phyloP scores from a whole-genome alignment of 1,284 basidiomycete genomes.

The Heterobasidion parviporum region DNA sequence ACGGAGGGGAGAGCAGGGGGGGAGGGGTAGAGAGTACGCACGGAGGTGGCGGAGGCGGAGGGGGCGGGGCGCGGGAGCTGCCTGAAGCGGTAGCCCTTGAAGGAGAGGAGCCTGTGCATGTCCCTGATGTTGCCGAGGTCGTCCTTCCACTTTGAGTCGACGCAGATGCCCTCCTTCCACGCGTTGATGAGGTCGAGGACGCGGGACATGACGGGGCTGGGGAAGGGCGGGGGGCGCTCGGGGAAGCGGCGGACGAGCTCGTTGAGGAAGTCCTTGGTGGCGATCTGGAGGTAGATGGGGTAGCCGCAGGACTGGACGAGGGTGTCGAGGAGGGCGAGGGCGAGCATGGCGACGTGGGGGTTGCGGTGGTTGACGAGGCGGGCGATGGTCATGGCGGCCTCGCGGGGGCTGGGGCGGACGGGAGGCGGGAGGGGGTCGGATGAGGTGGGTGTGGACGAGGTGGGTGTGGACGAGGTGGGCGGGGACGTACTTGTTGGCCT shows the following conservation, averaged over 20 bases:
- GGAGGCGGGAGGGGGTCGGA: slow-evolving; percentile 3
- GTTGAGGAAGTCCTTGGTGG: slow-evolving; percentile 99
- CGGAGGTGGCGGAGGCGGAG: slow-evolving; percentile 37
- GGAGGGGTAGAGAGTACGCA: slow-evolving; percentile 22
- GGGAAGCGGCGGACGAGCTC: slow-evolving; percentile 97
- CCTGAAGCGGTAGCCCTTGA: slow-evolving; percentile 95
- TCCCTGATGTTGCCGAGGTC: slow-evolving; percentile 96
- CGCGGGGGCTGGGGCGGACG: slow-evolving; percentile 56
- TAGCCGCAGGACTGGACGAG: slow-evolving; percentile 96
- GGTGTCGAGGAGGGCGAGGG: slow-evolving; percentile 82
- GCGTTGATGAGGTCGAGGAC: slow-evolving; percentile 90
- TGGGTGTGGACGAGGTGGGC: slow-evolving; percentile 2
- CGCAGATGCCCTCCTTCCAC: slow-evolving; percentile 95
- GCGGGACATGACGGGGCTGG: slow-evolving; percentile 89
- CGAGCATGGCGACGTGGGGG: slow-evolving; percentile 82
- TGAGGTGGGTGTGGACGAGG: neutral
- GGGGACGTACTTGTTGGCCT: slow-evolving; percentile 83
- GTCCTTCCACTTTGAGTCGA: slow-evolving; percentile 88
- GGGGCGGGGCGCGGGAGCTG: slow-evolving; percentile 37
- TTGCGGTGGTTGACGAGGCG: slow-evolving; percentile 84
- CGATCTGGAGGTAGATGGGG: slow-evolving; percentile 92
- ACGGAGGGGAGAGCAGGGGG: too few species aligned
- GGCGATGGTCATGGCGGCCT: slow-evolving; percentile 80
- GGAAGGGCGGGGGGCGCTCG: slow-evolving; percentile 93
- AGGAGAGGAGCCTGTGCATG: slow-evolving; percentile 92